Evolutionary conservation across 805 yeast genomes (phyloP).

Genomic region (Hyphopichia homilentoma): DNA sequence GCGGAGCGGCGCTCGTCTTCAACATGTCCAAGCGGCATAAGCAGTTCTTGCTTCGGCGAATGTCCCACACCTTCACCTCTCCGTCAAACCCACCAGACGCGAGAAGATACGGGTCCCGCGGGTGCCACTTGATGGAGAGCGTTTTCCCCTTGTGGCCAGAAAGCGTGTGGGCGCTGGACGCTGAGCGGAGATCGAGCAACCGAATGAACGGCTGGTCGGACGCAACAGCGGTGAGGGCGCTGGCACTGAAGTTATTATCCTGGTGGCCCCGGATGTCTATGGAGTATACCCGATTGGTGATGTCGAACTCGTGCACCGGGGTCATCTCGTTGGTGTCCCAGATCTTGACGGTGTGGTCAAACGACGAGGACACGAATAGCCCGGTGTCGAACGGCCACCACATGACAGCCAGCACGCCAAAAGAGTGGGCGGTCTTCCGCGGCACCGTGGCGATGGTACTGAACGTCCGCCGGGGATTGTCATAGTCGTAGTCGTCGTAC

Average conservation of each 20-base stretch:
- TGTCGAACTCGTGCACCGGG: conserved; percentile 63
- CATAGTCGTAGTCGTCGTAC: conserved; percentile 29
- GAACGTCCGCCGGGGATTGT: conserved; percentile 24
- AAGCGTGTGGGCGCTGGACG: conserved; percentile 70
- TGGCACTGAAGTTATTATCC: conserved; percentile 17
- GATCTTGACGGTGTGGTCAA: conserved; percentile 68
- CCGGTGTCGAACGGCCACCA: conserved; percentile 95
- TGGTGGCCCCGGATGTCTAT: conserved; percentile 48
- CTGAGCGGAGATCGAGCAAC: conserved; percentile 67
- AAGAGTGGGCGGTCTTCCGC: conserved; percentile 49
- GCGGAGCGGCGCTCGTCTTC: conserved; percentile 29
- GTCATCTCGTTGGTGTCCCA: conserved; percentile 74
- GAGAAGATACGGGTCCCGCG: conserved; percentile 53
- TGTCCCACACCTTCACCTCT: conserved; percentile 80
- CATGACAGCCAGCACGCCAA: conserved; percentile 65
- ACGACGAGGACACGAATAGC: conserved; percentile 77
- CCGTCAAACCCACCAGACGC: conserved; percentile 86
- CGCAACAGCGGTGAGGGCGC: conserved; percentile 68
- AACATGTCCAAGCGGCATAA: conserved; percentile 59
- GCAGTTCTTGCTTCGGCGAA: conserved; percentile 64
- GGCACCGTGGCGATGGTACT: conserved; percentile 32
- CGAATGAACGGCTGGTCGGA: conserved; percentile 67
- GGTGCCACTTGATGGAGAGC: conserved; percentile 71
- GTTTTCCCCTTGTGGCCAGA: conserved; percentile 58
- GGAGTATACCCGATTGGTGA: conserved; percentile 61